phyloP scores from a whole-genome alignment of 208 protist species.

The Naegleria lovaniensis region DNA sequence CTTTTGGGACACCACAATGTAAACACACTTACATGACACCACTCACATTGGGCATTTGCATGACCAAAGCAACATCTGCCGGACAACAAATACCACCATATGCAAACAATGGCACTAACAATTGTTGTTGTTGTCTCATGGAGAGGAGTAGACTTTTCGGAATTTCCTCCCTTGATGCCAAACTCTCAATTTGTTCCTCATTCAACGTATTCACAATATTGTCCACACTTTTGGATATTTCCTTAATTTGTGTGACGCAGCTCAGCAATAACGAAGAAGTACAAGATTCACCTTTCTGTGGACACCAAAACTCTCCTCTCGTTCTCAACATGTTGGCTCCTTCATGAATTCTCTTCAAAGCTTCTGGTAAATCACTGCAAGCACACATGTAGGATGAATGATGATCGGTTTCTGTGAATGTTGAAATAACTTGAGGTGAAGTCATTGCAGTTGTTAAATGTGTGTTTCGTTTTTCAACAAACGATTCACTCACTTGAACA shows the following conservation, averaged over 20 bases:
- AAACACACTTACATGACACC: not conserved
- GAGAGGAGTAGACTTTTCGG: conserved; percentile 55
- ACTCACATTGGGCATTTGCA: conserved; percentile 55
- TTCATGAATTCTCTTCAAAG: conserved; percentile 68
- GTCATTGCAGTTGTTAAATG: too few relatives aligned
- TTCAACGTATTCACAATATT: conserved; percentile 20
- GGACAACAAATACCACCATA: conserved; percentile 75
- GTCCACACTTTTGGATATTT: not conserved
- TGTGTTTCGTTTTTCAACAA: conserved; percentile 64
- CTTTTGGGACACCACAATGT: too few relatives aligned
- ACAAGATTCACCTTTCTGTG: conserved; percentile 68
- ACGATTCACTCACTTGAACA: conserved; percentile 63
- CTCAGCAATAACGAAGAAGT: conserved; percentile 57
- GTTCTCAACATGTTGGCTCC: conserved; percentile 72
- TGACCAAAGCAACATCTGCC: conserved; percentile 77
- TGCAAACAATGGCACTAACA: conserved; percentile 79
- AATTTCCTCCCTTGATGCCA: conserved; percentile 60
- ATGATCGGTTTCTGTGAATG: conserved; percentile 38
- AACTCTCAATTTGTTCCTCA: conserved; percentile 59
- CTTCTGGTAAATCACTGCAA: conserved; percentile 67
- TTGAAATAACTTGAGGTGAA: not conserved
- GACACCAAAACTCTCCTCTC: conserved; percentile 79
- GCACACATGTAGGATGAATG: conserved; percentile 74
- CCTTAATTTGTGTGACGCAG: conserved; percentile 52
- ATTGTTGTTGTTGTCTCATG: conserved; percentile 53